Percentiles rank a stretch among this genome's conserved stretches.
These are phyloP conservation scores for Chrysanthemum makinoi DNA, from an alignment of 129 eudicot genomes.

Conservation along the genomic window DNA sequence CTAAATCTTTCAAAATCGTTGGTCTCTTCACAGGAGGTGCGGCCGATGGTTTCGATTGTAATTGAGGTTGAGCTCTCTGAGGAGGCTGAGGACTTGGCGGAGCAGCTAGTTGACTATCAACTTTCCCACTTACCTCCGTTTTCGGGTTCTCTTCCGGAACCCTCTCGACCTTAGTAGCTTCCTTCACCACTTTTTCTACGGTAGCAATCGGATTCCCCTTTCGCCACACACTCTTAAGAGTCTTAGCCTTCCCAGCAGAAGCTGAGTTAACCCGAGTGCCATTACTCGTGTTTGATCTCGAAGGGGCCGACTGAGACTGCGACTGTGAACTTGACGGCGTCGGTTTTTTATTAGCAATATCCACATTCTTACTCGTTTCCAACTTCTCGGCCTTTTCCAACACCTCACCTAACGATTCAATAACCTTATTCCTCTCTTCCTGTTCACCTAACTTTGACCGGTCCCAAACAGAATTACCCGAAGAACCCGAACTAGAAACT, in stretches of 20 bases:
- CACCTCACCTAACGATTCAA: constrained; percentile 77
- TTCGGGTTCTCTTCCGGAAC: constrained; percentile 37
- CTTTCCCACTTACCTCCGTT: constrained; percentile 35
- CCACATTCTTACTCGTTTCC: constrained; percentile 48
- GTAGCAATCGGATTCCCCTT: constrained; percentile 73
- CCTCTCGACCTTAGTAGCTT: constrained; percentile 23
- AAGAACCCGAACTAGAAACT: constrained; percentile 29
- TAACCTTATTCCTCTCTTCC: constrained; percentile 68
- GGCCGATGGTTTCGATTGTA: constrained; percentile 71
- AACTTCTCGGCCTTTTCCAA: constrained; percentile 78
- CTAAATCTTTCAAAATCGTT: constrained; percentile 61
- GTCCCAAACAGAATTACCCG: constrained; percentile 32
- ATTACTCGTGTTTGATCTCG: constrained; percentile 33
- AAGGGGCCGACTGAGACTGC: constrained; percentile 1
- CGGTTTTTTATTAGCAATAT: constrained; percentile 27
- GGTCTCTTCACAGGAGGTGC: constrained; percentile 64
- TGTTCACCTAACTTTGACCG: constrained; percentile 30
- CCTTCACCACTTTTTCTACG: constrained; percentile 48
- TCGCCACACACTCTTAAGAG: constrained; percentile 83
- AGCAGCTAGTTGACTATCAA: constrained; percentile 35
- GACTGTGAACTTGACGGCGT: not conserved
- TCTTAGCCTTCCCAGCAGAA: constrained; percentile 39
- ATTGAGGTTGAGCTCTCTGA: constrained; percentile 57
- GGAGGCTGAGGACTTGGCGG: constrained; percentile 49
- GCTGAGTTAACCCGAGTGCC: constrained; percentile 33